These are phyloP conservation scores for Yarrowia keelungensis DNA, from an alignment of 805 yeast species.

Conservation along the genomic window DNA sequence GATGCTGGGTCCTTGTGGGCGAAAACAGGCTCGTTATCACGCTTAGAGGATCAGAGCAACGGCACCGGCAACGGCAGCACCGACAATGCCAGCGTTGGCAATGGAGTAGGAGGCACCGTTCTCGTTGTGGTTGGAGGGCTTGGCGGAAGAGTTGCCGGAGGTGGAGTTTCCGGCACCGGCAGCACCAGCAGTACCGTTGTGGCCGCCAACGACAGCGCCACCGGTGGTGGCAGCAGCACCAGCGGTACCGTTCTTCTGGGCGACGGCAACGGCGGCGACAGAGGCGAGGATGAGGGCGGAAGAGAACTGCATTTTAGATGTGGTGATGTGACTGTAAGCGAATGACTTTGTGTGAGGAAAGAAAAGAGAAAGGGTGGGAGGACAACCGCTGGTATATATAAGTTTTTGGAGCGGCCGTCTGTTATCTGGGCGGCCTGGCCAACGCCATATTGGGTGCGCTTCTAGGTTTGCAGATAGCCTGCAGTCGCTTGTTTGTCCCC, in stretches of 20 bases:
- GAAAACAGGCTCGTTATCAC: slow-evolving; percentile 1
- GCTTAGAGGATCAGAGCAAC: slow-evolving; percentile 51
- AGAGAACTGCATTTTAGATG: slow-evolving; percentile 47
- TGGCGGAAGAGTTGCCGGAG: slow-evolving; percentile 44
- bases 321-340: slow-evolving; percentile 24
- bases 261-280: slow-evolving; percentile 46
- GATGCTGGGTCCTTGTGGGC: slow-evolving; percentile 12
- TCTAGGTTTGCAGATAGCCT: slow-evolving; percentile 11
- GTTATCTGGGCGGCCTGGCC: slow-evolving; percentile 25
- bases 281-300: slow-evolving; percentile 45
- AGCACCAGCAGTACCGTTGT: slow-evolving; percentile 42
- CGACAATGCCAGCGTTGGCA: slow-evolving; percentile 51
- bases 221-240: slow-evolving; percentile 42
- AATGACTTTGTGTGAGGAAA: slow-evolving; percentile 35
- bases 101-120: slow-evolving; percentile 48
- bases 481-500: neutral
- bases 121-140: slow-evolving; percentile 45
- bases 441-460: slow-evolving; percentile 5
- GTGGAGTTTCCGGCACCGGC: slow-evolving; percentile 41
- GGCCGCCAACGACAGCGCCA: slow-evolving; percentile 36
- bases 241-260: slow-evolving; percentile 41
- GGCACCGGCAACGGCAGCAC: slow-evolving; percentile 54
- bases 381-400: slow-evolving; percentile 20
- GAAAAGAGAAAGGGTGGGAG: neutral
- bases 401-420: slow-evolving; percentile 1